A percentile compares a stretch with the other conserved stretches of the same genome.
Evolutionary conservation across 1,139 yeast genomes (phyloP).

Genomic region (Geotrichum cucujoidarum): DNA sequence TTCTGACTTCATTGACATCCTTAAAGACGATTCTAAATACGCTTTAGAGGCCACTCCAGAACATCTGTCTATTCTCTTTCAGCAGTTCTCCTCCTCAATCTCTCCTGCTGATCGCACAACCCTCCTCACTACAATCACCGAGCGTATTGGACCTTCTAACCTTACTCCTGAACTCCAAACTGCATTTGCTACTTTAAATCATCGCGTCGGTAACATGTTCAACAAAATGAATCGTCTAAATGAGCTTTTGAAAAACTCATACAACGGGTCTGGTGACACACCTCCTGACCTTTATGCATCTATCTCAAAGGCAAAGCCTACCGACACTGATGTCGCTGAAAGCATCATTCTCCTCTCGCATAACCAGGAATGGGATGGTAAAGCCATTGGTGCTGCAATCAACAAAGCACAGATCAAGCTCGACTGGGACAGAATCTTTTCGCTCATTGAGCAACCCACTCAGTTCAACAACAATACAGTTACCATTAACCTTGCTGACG

Average conservation of each 20-base stretch:
- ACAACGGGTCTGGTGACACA: slow-evolving; percentile 6
- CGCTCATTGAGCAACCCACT: slow-evolving; percentile 9
- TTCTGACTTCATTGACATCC: background rate
- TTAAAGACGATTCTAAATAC: slow-evolving; percentile 6
- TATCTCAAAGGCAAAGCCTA: slow-evolving; percentile 8
- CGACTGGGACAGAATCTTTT: slow-evolving; percentile 16
- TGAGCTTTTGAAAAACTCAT: slow-evolving; percentile 9
- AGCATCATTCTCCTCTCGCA: slow-evolving; percentile 16
- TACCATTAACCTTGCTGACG: slow-evolving; percentile 10
- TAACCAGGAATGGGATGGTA: slow-evolving; percentile 16
- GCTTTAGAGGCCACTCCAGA: background rate
- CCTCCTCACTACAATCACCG: slow-evolving; percentile 9
- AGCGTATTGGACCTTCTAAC: slow-evolving; percentile 8
- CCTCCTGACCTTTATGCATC: slow-evolving; percentile 4
- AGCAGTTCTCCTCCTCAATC: slow-evolving; percentile 2
- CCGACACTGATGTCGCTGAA: slow-evolving; percentile 18
- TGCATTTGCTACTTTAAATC: background rate
- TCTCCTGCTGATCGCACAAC: background rate
- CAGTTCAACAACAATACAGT: slow-evolving; percentile 6
- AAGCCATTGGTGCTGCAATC: slow-evolving; percentile 17
- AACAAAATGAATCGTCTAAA: slow-evolving; percentile 15
- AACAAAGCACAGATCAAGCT: slow-evolving; percentile 6
- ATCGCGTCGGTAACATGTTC: background rate
- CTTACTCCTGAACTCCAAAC: slow-evolving; percentile 13
- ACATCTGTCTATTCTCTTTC: slow-evolving; percentile 2